phyloP scores from a whole-genome alignment of 164 flowering plant species.

The Euptelea pleiosperma region DNA sequence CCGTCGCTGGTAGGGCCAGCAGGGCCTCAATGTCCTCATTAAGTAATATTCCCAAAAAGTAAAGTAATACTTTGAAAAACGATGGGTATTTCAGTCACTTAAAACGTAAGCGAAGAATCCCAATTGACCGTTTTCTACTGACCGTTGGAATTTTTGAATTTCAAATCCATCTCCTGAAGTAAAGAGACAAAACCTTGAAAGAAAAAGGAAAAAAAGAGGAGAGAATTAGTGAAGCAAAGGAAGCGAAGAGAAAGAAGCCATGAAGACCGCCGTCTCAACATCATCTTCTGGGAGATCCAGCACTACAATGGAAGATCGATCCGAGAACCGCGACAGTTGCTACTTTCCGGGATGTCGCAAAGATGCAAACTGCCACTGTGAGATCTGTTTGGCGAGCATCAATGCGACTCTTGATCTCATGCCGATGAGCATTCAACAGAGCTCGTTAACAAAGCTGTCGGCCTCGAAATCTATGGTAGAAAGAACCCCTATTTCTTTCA shows the following conservation, averaged over 20 bases:
- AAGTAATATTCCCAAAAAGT: no score
- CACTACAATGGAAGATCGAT: conserved; percentile 28
- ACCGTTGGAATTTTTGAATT: conserved; percentile 33
- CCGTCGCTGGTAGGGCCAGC: no score
- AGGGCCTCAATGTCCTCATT: no score
- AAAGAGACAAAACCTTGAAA: background rate
- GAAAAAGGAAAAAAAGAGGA: no score
- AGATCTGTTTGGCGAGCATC: conserved; percentile 79
- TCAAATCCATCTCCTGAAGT: conserved; percentile 16
- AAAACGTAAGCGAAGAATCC: no score
- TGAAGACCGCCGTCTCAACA: conserved; percentile 29
- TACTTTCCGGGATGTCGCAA: conserved; percentile 82
- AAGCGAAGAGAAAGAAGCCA: conserved; percentile 19
- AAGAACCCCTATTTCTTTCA: conserved; percentile 44
- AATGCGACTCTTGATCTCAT: conserved; percentile 82
- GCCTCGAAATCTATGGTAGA: conserved; percentile 21
- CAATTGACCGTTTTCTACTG: conserved; percentile 5
- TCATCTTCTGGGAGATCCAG: conserved; percentile 39
- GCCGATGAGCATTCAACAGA: conserved; percentile 49
- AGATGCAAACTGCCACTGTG: conserved; percentile 79
- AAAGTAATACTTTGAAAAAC: no score
- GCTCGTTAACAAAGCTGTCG: conserved; percentile 50
- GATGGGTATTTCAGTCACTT: no score
- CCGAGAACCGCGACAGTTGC: conserved; percentile 53
- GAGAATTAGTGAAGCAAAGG: background rate